Percentiles rank a stretch among this genome's conserved stretches.
These are phyloP conservation scores for Xerocomus potaroensis DNA, from an alignment of 768 basidiomycete species.

Conservation along the genomic window DNA sequence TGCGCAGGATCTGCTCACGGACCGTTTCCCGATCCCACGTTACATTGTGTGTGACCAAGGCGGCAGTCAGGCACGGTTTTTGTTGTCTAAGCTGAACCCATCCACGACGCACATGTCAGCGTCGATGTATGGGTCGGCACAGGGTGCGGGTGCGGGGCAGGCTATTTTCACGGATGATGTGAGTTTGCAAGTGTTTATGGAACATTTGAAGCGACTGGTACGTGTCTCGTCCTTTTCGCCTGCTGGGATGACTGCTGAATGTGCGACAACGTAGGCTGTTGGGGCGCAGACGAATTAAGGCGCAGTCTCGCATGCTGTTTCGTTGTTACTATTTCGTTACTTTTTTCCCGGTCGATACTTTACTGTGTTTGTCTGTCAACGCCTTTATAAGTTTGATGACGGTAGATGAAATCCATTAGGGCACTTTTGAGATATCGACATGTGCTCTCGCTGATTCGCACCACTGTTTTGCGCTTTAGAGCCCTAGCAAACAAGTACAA, in stretches of 20 bases:
- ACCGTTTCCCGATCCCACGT: slow-evolving; percentile 95
- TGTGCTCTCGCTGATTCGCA: no score
- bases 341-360: slow-evolving; percentile 3
- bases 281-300: slow-evolving; percentile 62
- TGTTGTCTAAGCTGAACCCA: slow-evolving; percentile 93
- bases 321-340: neutral
- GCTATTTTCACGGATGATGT: slow-evolving; percentile 99
- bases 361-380: slow-evolving; percentile 16
- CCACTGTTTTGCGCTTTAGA: no score
- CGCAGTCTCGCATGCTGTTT: no score
- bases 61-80: slow-evolving; percentile 96
- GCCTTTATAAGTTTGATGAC: no score
- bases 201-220: slow-evolving; percentile 90
- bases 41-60: slow-evolving; percentile 99
- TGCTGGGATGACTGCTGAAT: neutral
- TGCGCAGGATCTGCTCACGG: slow-evolving; percentile 93
- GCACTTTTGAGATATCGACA: no score
- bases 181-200: slow-evolving; percentile 96
- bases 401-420: no score
- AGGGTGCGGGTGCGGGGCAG: slow-evolving; percentile 67
- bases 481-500: no score
- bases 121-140: slow-evolving; percentile 81
- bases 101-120: slow-evolving; percentile 96
- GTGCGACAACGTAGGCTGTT: slow-evolving; percentile 44
- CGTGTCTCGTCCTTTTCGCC: slow-evolving; percentile 23